phyloP scores from a whole-genome alignment of 176 grass and related monocot species.

The Oropetium thomaeum region DNA sequence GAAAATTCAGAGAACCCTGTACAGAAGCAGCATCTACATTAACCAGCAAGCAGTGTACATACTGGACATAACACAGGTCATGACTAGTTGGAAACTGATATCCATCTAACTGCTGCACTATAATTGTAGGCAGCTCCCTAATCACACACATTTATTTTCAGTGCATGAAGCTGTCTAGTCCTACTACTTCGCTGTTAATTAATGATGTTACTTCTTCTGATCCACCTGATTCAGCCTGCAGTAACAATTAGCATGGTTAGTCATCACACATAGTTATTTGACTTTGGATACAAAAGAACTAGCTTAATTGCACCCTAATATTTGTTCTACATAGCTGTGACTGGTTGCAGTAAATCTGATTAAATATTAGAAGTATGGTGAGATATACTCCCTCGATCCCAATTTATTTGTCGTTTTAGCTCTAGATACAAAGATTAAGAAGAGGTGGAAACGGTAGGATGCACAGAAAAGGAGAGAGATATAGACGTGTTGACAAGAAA shows the following conservation, averaged over 20 bases:
- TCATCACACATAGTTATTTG: constrained; percentile 8
- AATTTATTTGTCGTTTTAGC: no score
- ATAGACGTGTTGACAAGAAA: no score
- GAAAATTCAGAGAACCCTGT: constrained; percentile 11
- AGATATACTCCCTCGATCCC: no score
- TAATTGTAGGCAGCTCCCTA: neutral
- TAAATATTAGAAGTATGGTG: no score
- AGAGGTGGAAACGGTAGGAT: no score
- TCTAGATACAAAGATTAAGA: no score
- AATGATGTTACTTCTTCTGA: constrained; percentile 54
- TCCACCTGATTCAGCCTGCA: constrained; percentile 56
- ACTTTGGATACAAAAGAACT: constrained; percentile 6
- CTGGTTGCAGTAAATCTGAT: neutral
- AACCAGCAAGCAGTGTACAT: constrained; percentile 20
- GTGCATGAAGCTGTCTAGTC: constrained; percentile 43
- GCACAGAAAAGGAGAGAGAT: no score
- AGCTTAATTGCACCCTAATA: neutral
- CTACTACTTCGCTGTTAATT: constrained; percentile 45
- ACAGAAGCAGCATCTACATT: constrained; percentile 23
- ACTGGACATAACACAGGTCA: constrained; percentile 20
- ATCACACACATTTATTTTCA: no score
- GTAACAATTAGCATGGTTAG: constrained; percentile 16
- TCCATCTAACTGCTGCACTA: constrained; percentile 22
- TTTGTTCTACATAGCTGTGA: neutral
- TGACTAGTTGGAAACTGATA: constrained; percentile 15